Evolutionary conservation across 2,329 filamentous ascomycete genomes (phyloP).

Genomic region (Aspergillus sergii): DNA sequence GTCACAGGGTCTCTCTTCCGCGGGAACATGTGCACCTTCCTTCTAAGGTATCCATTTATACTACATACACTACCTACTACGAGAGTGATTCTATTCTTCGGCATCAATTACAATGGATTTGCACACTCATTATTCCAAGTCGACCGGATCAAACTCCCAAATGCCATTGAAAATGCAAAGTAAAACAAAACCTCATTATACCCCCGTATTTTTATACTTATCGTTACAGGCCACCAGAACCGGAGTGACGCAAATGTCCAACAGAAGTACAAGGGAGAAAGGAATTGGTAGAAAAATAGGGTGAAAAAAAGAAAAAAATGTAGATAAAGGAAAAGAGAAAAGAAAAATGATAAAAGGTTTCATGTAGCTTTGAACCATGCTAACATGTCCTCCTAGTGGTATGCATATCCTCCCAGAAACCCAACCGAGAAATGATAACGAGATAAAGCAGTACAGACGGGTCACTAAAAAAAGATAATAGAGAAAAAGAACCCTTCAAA

Average conservation of each 20-base stretch:
- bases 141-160: slow-evolving; percentile 1
- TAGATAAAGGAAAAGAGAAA: slow-evolving; percentile 19
- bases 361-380: slow-evolving; percentile 28
- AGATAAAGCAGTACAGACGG: slow-evolving; percentile 22
- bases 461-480: slow-evolving; percentile 19
- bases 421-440: slow-evolving; percentile 26
- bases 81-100: neutral
- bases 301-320: neutral
- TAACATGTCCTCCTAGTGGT: slow-evolving; percentile 25
- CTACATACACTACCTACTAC: neutral
- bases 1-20: slow-evolving; percentile 14
- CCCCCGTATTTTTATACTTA: slow-evolving; percentile 37
- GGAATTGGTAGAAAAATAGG: slow-evolving; percentile 17
- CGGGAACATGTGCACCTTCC: neutral
- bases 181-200: slow-evolving; percentile 15
- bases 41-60: neutral
- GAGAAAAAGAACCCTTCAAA: slow-evolving; percentile 21
- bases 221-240: slow-evolving; percentile 37
- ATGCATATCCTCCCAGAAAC: slow-evolving; percentile 30
- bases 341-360: slow-evolving; percentile 24
- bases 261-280: slow-evolving; percentile 4
- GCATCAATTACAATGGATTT: neutral
- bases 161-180: slow-evolving; percentile 15
- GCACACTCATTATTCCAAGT: neutral
- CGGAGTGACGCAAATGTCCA: slow-evolving; percentile 16